These are phyloP conservation scores for Austroboletus eburneus DNA, from an alignment of 768 basidiomycete genomes.

Conservation along the genomic window DNA sequence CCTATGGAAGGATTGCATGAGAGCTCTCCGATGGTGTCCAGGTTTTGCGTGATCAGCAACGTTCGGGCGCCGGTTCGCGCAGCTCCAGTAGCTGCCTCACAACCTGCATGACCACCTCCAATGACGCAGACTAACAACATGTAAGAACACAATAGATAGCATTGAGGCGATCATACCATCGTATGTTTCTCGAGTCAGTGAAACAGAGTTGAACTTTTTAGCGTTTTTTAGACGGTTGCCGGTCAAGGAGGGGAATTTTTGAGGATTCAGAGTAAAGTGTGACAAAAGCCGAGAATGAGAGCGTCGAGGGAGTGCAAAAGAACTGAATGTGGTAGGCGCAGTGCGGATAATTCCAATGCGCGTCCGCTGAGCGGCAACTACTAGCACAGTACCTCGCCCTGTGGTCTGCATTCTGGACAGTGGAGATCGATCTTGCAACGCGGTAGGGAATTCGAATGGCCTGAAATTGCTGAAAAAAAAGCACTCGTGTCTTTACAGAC, in stretches of 20 bases:
- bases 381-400: not conserved
- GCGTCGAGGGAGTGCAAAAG: not conserved
- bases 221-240: not conserved
- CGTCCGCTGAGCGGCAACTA: constrained; percentile 7
- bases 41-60: constrained; percentile 73
- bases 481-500: no score
- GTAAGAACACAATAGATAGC: constrained; percentile 19
- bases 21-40: constrained; percentile 77
- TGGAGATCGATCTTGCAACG: not conserved
- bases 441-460: no score
- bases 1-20: constrained; percentile 94
- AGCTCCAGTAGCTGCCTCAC: constrained; percentile 85
- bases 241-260: not conserved
- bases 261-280: not conserved
- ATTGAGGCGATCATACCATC: constrained; percentile 18
- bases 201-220: constrained; percentile 2
- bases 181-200: constrained; percentile 9
- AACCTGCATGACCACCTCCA: constrained; percentile 91
- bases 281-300: not conserved
- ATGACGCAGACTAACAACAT: constrained; percentile 69
- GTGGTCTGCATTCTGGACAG: constrained; percentile 1
- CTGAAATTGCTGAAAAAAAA: not conserved
- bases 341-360: not conserved
- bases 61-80: constrained; percentile 82
- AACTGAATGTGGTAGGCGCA: not conserved